A percentile compares a stretch with the other conserved stretches of the same genome.
Evolutionary conservation across 2,329 filamentous ascomycete species (phyloP).

Genomic region (Phaeosphaeria sp.): DNA sequence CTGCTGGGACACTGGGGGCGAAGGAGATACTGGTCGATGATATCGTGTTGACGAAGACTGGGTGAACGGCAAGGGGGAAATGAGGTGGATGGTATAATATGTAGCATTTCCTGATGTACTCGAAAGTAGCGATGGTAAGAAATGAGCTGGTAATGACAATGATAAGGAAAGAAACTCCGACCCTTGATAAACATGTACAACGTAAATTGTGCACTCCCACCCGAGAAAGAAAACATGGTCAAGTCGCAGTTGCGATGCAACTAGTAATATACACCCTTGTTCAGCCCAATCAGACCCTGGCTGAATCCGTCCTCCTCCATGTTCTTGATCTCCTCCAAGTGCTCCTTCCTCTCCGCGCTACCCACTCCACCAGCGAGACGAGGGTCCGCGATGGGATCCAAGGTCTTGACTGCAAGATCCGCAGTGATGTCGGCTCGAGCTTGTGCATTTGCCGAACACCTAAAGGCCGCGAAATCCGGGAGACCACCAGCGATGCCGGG

Average conservation of each 20-base stretch:
- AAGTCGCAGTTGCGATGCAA: neutral
- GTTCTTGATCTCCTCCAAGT: slow-evolving; percentile 23
- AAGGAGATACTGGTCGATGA: no score
- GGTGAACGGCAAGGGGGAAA: no score
- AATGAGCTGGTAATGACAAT: neutral
- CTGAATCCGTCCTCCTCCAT: slow-evolving; percentile 38
- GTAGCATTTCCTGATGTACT: neutral
- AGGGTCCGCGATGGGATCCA: slow-evolving; percentile 12
- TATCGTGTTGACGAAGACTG: no score
- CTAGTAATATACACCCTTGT: slow-evolving; percentile 39
- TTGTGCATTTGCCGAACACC: slow-evolving; percentile 25
- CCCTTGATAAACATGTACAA: neutral
- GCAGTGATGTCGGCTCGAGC: slow-evolving; percentile 5
- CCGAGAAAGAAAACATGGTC: neutral
- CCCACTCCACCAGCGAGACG: slow-evolving; percentile 34
- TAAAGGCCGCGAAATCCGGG: slow-evolving; percentile 33
- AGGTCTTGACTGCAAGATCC: slow-evolving; percentile 4
- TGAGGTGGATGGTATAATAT: no score
- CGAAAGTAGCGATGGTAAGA: neutral
- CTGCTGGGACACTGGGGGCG: no score
- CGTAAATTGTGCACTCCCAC: neutral
- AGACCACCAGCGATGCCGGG: slow-evolving; percentile 28
- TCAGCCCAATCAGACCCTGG: slow-evolving; percentile 41
- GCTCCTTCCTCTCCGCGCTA: slow-evolving; percentile 24
- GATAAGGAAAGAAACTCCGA: neutral